Evolutionary conservation across 192 early-diverging fungal genomes (phyloP), one percentile per base, ranked within the genome.

Genomic region (Cladochytrium replicatum): DNA sequence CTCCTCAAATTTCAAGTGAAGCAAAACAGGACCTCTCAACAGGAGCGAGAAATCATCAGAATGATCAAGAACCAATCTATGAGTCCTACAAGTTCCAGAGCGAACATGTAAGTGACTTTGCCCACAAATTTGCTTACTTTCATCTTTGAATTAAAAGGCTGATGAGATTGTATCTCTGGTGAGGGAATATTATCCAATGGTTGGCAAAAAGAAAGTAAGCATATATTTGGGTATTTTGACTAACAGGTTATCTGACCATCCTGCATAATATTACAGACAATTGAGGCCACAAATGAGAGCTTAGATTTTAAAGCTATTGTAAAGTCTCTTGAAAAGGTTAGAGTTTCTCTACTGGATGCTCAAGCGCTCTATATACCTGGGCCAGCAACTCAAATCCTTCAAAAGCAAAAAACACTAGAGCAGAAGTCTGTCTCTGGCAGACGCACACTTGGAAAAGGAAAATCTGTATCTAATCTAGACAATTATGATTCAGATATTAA

Each of bases 101-200:
- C 9, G 47, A 51, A 2, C 55, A 62, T 11, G 43, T 44, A 27
- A 26, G 13, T 26, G 22, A 11, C 13, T 27, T 27, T 13, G 11
- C 32, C 32, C 13, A 13, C 43, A 44, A 13, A 26, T 44, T 44
- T 44, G 22, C 17, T 11, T 27, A 26, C 13, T 13, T 27, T 44
- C 17, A 27, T 37, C 11, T 13, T 37, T 44, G 13, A 26, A 37
- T 13, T 13, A 44, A 13, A 13, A 44, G 24, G 63, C 56, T n/a
- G 71, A 73, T 13, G 71, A 73, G 49, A 60, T 73, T 32, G 42
- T 57, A 22, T n/a, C n/a, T 7, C 38, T 73, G n/a, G 59, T 69
- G 21, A 53, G 67, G 6, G 71, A 73, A 37, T 73, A 73, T 43
- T 48, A 43, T 17, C 67, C 67, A 29, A 63, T 57, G n/a, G n/a